A percentile compares a stretch with the other conserved stretches of the same genome.
Conservation (phyloP, 495 filamentous ascomycete genomes). For the Annulohypoxylon stygium region DNA sequence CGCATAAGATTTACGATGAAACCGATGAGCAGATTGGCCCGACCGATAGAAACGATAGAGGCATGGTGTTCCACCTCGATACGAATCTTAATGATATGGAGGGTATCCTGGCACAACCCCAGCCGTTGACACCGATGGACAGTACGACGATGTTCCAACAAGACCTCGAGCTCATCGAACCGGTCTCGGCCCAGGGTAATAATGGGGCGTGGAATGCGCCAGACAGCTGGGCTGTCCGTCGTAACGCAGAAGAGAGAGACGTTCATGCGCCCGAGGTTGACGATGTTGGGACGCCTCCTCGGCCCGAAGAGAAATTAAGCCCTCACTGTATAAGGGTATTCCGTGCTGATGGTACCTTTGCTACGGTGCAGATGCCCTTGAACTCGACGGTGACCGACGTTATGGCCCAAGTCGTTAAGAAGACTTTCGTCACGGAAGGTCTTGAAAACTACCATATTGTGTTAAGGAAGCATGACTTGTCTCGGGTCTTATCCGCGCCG, state of each 20-base stretch:
- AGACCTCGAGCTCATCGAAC: slow-evolving; percentile 53
- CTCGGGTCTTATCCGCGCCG: slow-evolving; percentile 77
- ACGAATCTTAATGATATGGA: slow-evolving; percentile 86
- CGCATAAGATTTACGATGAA: slow-evolving; percentile 56
- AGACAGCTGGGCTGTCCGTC: slow-evolving; percentile 92
- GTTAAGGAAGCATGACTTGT: slow-evolving; percentile 91
- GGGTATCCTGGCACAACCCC: slow-evolving; percentile 80
- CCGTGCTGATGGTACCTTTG: slow-evolving; percentile 91
- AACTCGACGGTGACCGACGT: slow-evolving; percentile 88
- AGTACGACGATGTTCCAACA: slow-evolving; percentile 65
- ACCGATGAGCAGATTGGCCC: slow-evolving; percentile 62
- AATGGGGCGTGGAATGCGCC: slow-evolving; percentile 83
- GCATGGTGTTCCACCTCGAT: slow-evolving; percentile 76
- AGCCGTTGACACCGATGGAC: slow-evolving; percentile 72
- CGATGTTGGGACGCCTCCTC: slow-evolving; percentile 70
- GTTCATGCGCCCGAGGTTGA: slow-evolving; percentile 66
- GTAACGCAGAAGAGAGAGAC: slow-evolving; percentile 69
- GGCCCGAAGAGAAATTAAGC: slow-evolving; percentile 72
- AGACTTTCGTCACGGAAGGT: slow-evolving; percentile 90
- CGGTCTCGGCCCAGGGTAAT: slow-evolving; percentile 53
- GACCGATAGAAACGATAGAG: slow-evolving; percentile 58
- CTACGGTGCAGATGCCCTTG: slow-evolving; percentile 83
- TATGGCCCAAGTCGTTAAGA: slow-evolving; percentile 84
- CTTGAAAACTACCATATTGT: slow-evolving; percentile 95
- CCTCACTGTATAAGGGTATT: slow-evolving; percentile 97